Evolutionary conservation across 371 early-diverging fungal species (phyloP).

Genomic region (Mortierella sp.): DNA sequence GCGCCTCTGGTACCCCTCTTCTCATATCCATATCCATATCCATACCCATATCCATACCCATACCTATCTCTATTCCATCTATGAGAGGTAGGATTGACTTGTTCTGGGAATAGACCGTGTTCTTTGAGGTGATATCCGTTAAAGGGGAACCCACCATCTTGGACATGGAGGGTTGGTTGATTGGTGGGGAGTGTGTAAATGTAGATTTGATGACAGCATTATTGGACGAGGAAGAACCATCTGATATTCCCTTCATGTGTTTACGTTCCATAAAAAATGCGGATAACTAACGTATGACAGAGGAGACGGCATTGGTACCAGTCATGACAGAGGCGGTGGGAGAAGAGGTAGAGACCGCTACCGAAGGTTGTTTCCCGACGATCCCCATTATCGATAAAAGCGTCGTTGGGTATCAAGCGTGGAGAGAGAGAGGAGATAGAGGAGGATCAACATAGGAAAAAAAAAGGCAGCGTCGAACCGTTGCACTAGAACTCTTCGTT

Average conservation of each 20-base stretch:
- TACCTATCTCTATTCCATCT: conserved; percentile 8
- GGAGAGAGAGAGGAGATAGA: background rate
- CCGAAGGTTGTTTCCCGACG: conserved; percentile 13
- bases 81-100: background rate
- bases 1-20: background rate
- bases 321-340: background rate
- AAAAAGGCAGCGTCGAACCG: background rate
- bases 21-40: background rate
- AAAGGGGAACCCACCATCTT: conserved; percentile 21
- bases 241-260: conserved; percentile 14
- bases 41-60: background rate
- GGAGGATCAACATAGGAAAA: background rate
- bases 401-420: background rate
- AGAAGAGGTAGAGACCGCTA: conserved; percentile 5
- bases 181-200: conserved; percentile 4
- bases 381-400: conserved; percentile 16
- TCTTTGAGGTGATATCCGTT: background rate
- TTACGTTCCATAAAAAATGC: conserved; percentile 29
- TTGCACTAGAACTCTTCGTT: background rate
- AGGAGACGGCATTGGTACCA: background rate
- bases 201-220: conserved; percentile 11
- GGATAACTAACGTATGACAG: background rate
- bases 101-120: conserved; percentile 11
- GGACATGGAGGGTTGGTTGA: conserved; percentile 3
- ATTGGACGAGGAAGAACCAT: conserved; percentile 1